Evolutionary conservation across 192 early-diverging fungal genomes (phyloP).

Genomic region (Haplosporangium gracile): DNA sequence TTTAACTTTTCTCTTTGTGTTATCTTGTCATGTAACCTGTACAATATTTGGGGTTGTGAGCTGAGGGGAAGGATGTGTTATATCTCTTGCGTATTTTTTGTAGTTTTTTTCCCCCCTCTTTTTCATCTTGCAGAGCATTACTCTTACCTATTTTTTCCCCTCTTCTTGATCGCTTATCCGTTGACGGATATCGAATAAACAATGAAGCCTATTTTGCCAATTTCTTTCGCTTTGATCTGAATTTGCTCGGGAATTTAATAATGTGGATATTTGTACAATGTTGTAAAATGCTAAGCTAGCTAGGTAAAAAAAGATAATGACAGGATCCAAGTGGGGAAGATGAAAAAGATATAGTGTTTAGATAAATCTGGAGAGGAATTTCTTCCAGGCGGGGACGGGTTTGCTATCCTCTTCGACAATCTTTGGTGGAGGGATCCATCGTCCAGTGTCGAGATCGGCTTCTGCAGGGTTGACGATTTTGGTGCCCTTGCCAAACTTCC

Average conservation of each 20-base stretch:
- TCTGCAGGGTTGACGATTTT: slow-evolving; percentile 71
- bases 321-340: not conserved
- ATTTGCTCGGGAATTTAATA: not conserved
- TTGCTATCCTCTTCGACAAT: not conserved
- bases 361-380: slow-evolving; percentile 26
- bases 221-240: not conserved
- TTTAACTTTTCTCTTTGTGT: not conserved
- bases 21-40: slow-evolving; percentile 4
- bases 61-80: not conserved
- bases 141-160: not conserved
- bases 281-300: not conserved
- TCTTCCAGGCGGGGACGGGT: slow-evolving; percentile 19
- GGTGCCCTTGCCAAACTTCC: slow-evolving; percentile 74
- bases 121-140: not conserved
- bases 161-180: not conserved
- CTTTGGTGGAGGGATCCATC: slow-evolving; percentile 30
- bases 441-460: slow-evolving; percentile 67
- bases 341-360: not conserved
- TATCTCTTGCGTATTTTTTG: not conserved
- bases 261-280: not conserved
- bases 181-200: not conserved
- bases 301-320: not conserved
- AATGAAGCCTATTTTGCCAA: not conserved
- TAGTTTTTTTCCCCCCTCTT: not conserved
- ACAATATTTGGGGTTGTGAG: not conserved